Evolutionary conservation across 352 stramenopile species (phyloP).

Genomic region (Pythium guiyangense): DNA sequence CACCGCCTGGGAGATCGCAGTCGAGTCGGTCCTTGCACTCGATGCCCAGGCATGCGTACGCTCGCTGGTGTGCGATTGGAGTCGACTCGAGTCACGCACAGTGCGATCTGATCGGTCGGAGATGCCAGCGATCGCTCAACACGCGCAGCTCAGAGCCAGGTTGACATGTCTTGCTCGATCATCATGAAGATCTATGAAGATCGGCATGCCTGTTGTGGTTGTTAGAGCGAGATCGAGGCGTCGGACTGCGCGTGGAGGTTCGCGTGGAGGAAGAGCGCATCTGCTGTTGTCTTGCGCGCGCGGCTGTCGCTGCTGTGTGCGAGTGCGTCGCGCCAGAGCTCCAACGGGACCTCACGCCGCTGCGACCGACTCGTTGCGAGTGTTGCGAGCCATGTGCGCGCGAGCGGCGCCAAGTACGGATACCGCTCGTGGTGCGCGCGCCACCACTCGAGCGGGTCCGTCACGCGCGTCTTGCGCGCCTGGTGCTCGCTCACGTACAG

Average conservation of each 20-base stretch:
- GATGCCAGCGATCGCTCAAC: no score
- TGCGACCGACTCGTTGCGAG: neutral
- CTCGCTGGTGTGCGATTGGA: no score
- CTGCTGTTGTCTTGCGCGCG: slow-evolving; percentile 5
- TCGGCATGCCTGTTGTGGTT: no score
- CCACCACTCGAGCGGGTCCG: slow-evolving; percentile 45
- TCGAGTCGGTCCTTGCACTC: no score
- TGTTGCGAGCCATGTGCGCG: slow-evolving; percentile 34
- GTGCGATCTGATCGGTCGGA: no score
- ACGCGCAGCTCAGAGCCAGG: no score
- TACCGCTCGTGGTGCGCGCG: slow-evolving; percentile 32
- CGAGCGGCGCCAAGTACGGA: slow-evolving; percentile 32
- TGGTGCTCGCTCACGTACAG: slow-evolving; percentile 42
- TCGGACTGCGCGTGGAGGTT: slow-evolving; percentile 7
- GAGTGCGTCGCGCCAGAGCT: slow-evolving; percentile 11
- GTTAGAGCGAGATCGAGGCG: slow-evolving; percentile 11
- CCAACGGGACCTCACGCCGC: slow-evolving; percentile 4
- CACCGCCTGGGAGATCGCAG: no score
- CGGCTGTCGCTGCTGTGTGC: neutral
- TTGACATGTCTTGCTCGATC: no score
- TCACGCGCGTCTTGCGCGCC: slow-evolving; percentile 32
- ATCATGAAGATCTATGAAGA: no score
- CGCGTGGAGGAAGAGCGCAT: slow-evolving; percentile 23
- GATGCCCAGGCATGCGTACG: no score
- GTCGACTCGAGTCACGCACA: no score